Percentiles rank a stretch among this genome's conserved stretches.
These are phyloP conservation scores for Isochrysis galbana DNA, from an alignment of 78 protist genomes.

Conservation along the genomic window DNA sequence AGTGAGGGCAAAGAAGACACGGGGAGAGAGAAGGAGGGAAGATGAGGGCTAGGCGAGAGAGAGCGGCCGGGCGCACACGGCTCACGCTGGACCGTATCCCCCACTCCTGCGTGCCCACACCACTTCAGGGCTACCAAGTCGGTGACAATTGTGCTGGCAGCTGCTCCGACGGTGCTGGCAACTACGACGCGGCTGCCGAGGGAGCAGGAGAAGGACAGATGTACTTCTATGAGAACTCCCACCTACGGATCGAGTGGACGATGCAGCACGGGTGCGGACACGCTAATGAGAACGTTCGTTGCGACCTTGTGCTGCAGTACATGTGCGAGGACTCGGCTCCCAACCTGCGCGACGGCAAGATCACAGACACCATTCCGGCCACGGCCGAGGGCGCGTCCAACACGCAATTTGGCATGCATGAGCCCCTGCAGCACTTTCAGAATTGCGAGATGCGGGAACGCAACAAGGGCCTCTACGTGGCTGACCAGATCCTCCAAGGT, in stretches of 20 bases:
- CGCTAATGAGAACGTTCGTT: background rate
- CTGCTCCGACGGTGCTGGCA: background rate
- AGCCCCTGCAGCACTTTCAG: conserved; percentile 56
- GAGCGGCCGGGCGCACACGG: no score
- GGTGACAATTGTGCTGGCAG: background rate
- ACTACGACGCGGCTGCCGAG: background rate
- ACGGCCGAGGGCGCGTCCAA: conserved; percentile 21
- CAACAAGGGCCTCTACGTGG: conserved; percentile 81
- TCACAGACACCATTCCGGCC: background rate
- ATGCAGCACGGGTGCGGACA: conserved; percentile 29
- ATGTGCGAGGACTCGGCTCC: background rate
- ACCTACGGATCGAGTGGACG: conserved; percentile 31
- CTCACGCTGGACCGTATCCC: no score
- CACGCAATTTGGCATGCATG: no score
- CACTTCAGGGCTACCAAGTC: background rate
- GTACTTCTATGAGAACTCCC: background rate
- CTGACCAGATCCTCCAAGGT: conserved; percentile 55
- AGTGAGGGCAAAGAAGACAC: no score
- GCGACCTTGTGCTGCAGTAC: conserved; percentile 27
- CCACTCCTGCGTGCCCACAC: no score
- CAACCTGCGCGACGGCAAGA: background rate
- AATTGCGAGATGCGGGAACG: conserved; percentile 63
- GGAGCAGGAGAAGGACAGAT: background rate
- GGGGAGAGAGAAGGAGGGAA: no score
- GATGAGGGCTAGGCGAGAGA: no score